Conservation (phyloP, 1,284 basidiomycete species). For the Wolfiporia cocos region DNA sequence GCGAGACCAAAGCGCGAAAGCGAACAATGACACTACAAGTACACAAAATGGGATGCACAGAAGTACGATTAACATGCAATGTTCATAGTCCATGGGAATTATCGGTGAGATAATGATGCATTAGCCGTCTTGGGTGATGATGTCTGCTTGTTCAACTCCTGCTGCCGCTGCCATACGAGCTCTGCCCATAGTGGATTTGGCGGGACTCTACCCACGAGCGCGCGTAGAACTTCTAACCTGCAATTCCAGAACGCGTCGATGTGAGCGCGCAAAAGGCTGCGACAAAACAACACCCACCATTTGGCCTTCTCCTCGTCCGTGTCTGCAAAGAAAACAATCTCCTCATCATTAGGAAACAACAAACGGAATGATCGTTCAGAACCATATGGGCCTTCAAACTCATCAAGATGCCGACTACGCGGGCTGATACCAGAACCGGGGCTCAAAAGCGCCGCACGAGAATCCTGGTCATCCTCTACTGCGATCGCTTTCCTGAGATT, state of each 20-base stretch:
- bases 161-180: conserved; percentile 73
- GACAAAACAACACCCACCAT: conserved; percentile 71
- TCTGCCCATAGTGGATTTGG: conserved; percentile 90
- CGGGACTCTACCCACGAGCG: conserved; percentile 82
- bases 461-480: conserved; percentile 72
- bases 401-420: conserved; percentile 41
- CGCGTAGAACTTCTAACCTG: conserved; percentile 79
- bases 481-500: conserved; percentile 81
- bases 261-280: too few species aligned
- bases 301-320: conserved; percentile 81
- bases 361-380: conserved; percentile 86
- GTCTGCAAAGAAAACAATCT: conserved; percentile 90
- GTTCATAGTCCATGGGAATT: too few species aligned
- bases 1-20: too few species aligned
- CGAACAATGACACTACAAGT: too few species aligned
- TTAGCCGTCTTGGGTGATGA: not conserved
- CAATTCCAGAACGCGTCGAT: not conserved
- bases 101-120: too few species aligned
- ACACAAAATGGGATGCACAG: too few species aligned
- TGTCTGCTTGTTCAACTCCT: conserved; percentile 29
- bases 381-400: conserved; percentile 68
- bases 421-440: conserved; percentile 35
- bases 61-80: too few species aligned
- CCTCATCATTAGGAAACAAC: conserved; percentile 74
- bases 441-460: conserved; percentile 37